Conservation (phyloP, 2,329 filamentous ascomycete genomes). For the Graphilbum ipis-grandicollis region DNA sequence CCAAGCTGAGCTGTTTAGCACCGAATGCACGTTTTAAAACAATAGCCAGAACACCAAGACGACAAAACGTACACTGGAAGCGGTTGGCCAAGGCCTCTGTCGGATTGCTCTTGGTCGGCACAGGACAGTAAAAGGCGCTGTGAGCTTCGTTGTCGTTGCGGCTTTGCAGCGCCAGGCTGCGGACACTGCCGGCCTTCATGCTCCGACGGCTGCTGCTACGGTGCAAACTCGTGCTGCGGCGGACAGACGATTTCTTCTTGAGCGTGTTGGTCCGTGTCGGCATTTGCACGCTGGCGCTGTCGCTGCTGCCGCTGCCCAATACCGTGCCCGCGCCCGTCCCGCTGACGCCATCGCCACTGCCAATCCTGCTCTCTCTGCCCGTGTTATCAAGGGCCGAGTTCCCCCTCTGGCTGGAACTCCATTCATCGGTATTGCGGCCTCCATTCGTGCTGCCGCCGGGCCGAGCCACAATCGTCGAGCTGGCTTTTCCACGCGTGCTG, state of each 20-base stretch:
- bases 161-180: constrained; percentile 58
- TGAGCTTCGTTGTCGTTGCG: constrained; percentile 52
- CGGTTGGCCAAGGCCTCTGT: constrained; percentile 75
- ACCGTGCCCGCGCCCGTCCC: constrained; percentile 17
- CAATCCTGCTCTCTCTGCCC: constrained; percentile 5
- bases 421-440: constrained; percentile 50
- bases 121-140: constrained; percentile 77
- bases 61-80: constrained; percentile 57
- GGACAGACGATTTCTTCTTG: constrained; percentile 74
- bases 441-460: constrained; percentile 12
- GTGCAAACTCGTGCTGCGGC: constrained; percentile 55
- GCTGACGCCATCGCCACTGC: constrained; percentile 32
- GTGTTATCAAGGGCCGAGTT: constrained; percentile 42
- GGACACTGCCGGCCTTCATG: constrained; percentile 71
- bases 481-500: constrained; percentile 1
- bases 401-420: constrained; percentile 50
- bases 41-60: constrained; percentile 2
- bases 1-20: constrained; percentile 58
- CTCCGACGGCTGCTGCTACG: constrained; percentile 68
- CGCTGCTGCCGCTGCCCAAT: constrained; percentile 24
- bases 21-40: too few relatives aligned
- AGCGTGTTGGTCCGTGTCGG: constrained; percentile 50
- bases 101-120: constrained; percentile 73
- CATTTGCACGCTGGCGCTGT: constrained; percentile 17
- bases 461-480: neutral